A percentile compares a stretch with the other conserved stretches of the same genome.
These are phyloP conservation scores for Biscutella auriculata DNA, from an alignment of 441 rosid genomes.

Conservation along the genomic window DNA sequence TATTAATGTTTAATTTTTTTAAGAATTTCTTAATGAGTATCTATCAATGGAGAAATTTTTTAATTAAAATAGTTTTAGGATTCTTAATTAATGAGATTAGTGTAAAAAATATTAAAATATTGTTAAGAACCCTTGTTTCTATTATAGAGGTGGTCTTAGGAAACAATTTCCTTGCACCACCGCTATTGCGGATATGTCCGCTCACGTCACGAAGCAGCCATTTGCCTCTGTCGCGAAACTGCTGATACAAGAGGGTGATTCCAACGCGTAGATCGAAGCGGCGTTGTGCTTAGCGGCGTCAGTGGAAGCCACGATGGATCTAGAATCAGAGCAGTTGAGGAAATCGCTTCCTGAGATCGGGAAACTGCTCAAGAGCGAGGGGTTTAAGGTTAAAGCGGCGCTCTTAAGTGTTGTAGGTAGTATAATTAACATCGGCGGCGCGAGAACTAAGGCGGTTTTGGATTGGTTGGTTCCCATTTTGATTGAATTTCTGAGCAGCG, in stretches of 20 bases:
- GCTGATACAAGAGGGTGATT: constrained; percentile 55
- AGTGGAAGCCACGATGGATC: constrained; percentile 68
- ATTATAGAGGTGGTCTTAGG: no score
- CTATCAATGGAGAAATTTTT: no score
- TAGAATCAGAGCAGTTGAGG: constrained; percentile 52
- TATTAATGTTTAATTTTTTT: no score
- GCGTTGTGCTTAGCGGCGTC: constrained; percentile 76
- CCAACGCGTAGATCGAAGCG: constrained; percentile 68
- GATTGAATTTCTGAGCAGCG: constrained; percentile 53
- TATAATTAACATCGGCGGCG: constrained; percentile 58
- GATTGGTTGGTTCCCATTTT: constrained; percentile 65
- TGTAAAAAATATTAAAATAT: no score
- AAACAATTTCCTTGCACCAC: constrained; percentile 73
- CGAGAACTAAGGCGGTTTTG: constrained; percentile 44
- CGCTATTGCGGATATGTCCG: constrained; percentile 55
- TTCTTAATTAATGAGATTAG: no score
- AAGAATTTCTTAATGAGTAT: no score
- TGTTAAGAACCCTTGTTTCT: no score
- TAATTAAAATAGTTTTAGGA: no score
- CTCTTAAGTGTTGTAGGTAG: constrained; percentile 59
- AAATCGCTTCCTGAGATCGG: constrained; percentile 66
- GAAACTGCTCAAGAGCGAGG: constrained; percentile 54
- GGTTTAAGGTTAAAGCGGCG: constrained; percentile 64
- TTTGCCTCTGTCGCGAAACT: constrained; percentile 58
- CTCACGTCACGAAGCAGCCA: constrained; percentile 47